Evolutionary conservation across 108 stramenopile species (phyloP), one percentile per base, ranked within the genome.

Genomic region (Pseudonitzschia pungens): DNA sequence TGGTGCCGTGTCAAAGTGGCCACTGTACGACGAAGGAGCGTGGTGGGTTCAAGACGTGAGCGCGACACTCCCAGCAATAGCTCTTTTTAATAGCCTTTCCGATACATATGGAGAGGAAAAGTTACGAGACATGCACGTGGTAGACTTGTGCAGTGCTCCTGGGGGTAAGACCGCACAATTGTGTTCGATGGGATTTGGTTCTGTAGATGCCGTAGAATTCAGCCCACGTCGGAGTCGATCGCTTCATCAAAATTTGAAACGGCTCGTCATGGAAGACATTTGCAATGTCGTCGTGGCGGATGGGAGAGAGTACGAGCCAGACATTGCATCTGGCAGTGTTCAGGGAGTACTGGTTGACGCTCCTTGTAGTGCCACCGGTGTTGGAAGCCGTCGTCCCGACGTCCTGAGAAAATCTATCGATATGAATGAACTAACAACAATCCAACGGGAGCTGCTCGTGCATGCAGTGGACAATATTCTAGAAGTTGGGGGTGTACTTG

Each of bases 101-200:
- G 64, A 75, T 18, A 68, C 75, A 45, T 57, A 75, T 56, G 72
- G 16, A 22, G 32, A 43, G 3, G 54, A 73, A 55, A 20, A 75
- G 27, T 24, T 41, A 11, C 10, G 65, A 59, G 72, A 66, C 9
- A 41, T 85, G 21, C 79, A 88, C 58, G 92, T 98, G 1, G 89
- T 99, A 6, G 99, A 99, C 77, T 89, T 97, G 87, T 99, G 99
- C 73, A 89, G 95, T 3, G 91, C 99, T 48, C 99, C 99, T 18
- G 99, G 99, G 8, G 97, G 97, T 2, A 99, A 99, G 73, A 97
- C 99, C 0, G 78, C 92, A 6, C 98, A 98, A 78, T 77, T 99
- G 11, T 77, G 95, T 29, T 93, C 96, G 33, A 83, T 89, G 26
- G 90, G 90, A 10, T 89, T 96, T 76, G 78, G 77, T 44, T 69